Evolutionary conservation across 2,329 filamentous ascomycete species (phyloP).

Genomic region (Fusarium equiseti): DNA sequence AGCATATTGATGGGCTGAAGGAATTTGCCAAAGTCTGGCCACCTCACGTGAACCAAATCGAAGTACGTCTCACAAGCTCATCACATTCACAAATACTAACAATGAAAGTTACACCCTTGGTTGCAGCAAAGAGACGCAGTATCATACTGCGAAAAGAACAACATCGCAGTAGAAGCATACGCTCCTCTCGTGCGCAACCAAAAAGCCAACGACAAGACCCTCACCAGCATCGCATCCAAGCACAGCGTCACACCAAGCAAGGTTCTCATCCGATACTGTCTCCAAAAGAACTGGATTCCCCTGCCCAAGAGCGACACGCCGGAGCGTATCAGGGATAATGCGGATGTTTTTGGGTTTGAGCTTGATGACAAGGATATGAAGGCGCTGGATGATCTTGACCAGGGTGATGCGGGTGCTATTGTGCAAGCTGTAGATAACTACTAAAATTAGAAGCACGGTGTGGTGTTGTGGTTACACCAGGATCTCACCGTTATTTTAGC

Average conservation of each 20-base stretch:
- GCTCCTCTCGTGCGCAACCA: constrained; percentile 51
- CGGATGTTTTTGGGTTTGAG: constrained; percentile 70
- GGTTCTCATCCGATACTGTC: constrained; percentile 73
- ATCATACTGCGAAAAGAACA: constrained; percentile 77
- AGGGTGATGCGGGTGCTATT: constrained; percentile 42
- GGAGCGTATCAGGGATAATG: constrained; percentile 69
- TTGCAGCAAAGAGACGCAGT: constrained; percentile 61
- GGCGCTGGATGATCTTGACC: constrained; percentile 43
- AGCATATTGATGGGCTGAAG: constrained; percentile 76
- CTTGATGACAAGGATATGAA: constrained; percentile 68
- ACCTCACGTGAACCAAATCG: constrained; percentile 77
- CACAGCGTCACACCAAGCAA: constrained; percentile 70
- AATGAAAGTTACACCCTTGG: constrained; percentile 78
- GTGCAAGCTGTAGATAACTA: constrained; percentile 39
- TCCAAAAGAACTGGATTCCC: constrained; percentile 76
- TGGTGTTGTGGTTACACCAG: neutral
- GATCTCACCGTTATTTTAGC: neutral
- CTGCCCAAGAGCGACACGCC: constrained; percentile 74
- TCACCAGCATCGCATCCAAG: constrained; percentile 68
- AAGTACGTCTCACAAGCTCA: constrained; percentile 58
- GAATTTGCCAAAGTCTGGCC: constrained; percentile 72
- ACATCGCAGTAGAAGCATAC: constrained; percentile 65
- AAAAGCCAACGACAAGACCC: constrained; percentile 63
- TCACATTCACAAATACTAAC: constrained; percentile 54
- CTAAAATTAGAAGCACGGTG: neutral